Evolutionary conservation across 768 basidiomycete genomes (phyloP), one percentile per base, ranked within the genome.

Genomic region (Gloeopeniophorella convolvens): DNA sequence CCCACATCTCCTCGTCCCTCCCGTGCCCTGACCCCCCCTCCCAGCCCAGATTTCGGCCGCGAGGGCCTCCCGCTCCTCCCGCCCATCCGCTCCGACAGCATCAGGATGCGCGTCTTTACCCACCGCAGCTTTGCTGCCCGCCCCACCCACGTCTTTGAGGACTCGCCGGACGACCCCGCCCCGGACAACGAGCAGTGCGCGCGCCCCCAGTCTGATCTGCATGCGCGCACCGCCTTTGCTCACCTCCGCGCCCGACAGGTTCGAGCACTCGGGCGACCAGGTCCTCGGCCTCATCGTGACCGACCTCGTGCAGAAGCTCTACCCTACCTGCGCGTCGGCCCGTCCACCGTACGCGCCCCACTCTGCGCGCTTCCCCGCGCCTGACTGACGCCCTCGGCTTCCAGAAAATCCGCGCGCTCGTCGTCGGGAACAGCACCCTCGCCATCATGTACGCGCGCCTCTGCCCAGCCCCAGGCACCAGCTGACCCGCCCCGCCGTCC

Each of bases 181-280:
- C 87, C 85, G 5, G 88, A 90, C 62, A 89, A 90, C 55, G 88
- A 90, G 68, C 83, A 78, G 88, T 87, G 47, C 58, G 72, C 63
- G 5, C 47, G 36, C 12, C n/a, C 9, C 33, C 13, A 47, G 33
- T 48, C 28, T n/a, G 24, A 41, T n/a, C 28, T 34, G 39, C 28
- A 41, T 24, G 7, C 30, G n/a, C 2, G 12, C 16, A 31, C 26
- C 30, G 42, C 40, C 48, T 21, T 15, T 13, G 50, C 18, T 33
- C 21, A 9, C 41, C 26, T 30, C 44, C 43, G 28, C 46, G 35
- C 33, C 42, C 16, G 45, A 26, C 61, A 89, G 87, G 61, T 76
- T 77, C 44, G 88, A 90, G 62, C 83, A 88, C 65, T 66, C 89
- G 3, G 88, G 88, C 0, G 88, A 90, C 62, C 70, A 79, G 4